Evolutionary conservation across 2,329 filamentous ascomycete species (phyloP).

Genomic region (Rhynchosporium graminicola): DNA sequence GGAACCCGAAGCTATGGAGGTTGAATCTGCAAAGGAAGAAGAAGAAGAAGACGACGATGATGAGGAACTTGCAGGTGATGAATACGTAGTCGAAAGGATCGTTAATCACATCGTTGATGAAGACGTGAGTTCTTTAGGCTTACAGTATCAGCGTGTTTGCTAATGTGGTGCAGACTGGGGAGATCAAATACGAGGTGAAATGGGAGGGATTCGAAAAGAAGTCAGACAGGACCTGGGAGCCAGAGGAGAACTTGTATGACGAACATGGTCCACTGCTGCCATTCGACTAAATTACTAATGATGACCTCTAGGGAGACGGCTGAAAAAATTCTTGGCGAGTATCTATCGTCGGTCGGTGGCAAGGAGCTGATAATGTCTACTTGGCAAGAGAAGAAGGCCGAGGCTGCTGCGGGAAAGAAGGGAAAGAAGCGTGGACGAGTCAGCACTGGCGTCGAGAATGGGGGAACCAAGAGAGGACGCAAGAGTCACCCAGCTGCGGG

Average conservation of each 20-base stretch:
- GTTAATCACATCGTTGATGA: slow-evolving; percentile 62
- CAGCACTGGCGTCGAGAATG: slow-evolving; percentile 40
- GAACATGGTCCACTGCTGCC: background rate
- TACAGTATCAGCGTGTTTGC: slow-evolving; percentile 8
- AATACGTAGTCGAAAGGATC: slow-evolving; percentile 68
- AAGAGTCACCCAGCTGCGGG: slow-evolving; percentile 48
- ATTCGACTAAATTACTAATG: slow-evolving; percentile 18
- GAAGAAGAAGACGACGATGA: slow-evolving; percentile 41
- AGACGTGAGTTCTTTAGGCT: slow-evolving; percentile 46
- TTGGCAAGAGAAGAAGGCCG: slow-evolving; percentile 47
- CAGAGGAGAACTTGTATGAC: slow-evolving; percentile 67
- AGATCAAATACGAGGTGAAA: slow-evolving; percentile 68
- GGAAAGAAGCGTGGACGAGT: slow-evolving; percentile 59
- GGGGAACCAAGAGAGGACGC: slow-evolving; percentile 34
- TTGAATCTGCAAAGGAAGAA: slow-evolving; percentile 41
- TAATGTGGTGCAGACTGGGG: slow-evolving; percentile 41
- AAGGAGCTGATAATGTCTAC: slow-evolving; percentile 54
- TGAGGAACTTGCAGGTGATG: slow-evolving; percentile 50
- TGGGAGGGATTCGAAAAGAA: slow-evolving; percentile 78
- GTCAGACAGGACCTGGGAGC: slow-evolving; percentile 76
- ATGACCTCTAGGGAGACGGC: slow-evolving; percentile 53
- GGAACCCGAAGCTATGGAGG: slow-evolving; percentile 38
- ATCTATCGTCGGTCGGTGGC: slow-evolving; percentile 65
- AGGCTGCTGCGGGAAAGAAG: slow-evolving; percentile 46
- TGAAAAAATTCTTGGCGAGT: slow-evolving; percentile 61